Conservation (phyloP, 2,329 filamentous ascomycete genomes). For the Aspergillus pseudoglaucus region DNA sequence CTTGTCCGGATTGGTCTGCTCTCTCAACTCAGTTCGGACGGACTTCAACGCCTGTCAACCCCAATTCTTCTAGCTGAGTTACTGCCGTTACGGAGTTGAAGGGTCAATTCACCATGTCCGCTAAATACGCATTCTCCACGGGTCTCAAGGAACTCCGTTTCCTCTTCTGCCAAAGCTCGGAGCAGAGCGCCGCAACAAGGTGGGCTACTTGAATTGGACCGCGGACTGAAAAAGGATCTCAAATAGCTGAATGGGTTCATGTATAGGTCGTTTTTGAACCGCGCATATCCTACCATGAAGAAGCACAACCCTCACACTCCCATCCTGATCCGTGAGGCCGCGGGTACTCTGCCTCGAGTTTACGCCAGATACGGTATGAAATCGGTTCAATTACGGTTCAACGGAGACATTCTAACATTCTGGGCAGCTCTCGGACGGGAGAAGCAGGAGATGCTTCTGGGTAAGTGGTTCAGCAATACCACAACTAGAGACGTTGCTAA, state of each 20-base stretch:
- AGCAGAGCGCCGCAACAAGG: constrained; percentile 84
- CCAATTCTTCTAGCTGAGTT: constrained; percentile 1
- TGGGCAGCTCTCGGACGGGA: constrained; percentile 59
- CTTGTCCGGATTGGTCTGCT: constrained; percentile 19
- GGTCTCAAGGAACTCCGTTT: constrained; percentile 93
- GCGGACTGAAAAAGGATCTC: no score
- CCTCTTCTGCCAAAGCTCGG: constrained; percentile 90
- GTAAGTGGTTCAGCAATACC: constrained; percentile 32
- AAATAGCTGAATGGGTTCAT: constrained; percentile 17
- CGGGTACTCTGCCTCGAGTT: constrained; percentile 74
- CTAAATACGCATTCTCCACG: constrained; percentile 87
- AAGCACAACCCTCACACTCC: constrained; percentile 93
- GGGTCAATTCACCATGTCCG: constrained; percentile 60
- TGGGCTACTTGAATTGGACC: constrained; percentile 33
- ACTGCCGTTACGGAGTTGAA: background rate
- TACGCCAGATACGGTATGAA: constrained; percentile 84
- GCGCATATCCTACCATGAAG: constrained; percentile 97
- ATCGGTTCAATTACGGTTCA: background rate
- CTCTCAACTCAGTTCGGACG: constrained; percentile 4
- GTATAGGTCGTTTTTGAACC: constrained; percentile 74
- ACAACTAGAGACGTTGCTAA: background rate
- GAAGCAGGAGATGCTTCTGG: constrained; percentile 56
- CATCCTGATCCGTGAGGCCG: constrained; percentile 89
- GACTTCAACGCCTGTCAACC: constrained; percentile 1
- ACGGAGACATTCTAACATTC: constrained; percentile 10